Evolutionary conservation across 768 basidiomycete species (phyloP), one percentile per base, ranked within the genome.

Genomic region (Pleurotus giganteus): DNA sequence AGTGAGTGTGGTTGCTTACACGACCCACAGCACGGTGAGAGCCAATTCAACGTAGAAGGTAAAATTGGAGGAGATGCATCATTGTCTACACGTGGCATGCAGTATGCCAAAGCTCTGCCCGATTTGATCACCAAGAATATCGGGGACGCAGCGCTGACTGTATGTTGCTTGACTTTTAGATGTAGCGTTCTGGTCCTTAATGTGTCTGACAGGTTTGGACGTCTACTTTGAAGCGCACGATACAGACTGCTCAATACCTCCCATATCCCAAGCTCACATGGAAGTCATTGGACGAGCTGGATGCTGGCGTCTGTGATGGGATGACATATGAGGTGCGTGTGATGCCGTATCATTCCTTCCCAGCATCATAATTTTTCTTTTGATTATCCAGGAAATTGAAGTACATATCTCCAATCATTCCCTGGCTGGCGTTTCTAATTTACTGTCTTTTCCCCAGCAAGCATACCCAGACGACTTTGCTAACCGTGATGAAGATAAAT

Each of bases 291-390:
- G 97, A 99, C 63, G 97, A 99, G 70, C 78, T 99, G 23, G 97
- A 99, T 68, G 97, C 97, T 6, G 97, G 97, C 23, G 97, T 99
- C 29, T 99, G 97, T 65, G 97, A 99, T 70, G 97, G 89, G 13
- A 98, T 99, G 97, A 98, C 97, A 3, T 99, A 99, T 62, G 88
- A 93, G 65, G 75, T 73, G 62, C 26, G 44, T 23, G 4, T 37
- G 19, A 17, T 6, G 5, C 3, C 19, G 1, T 24, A 63, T 23
- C 36, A 17, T 11, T 7, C 4, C 49, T n/a, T 27, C n/a, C 12
- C 17, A 43, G 15, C 27, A 43, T n/a, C 9, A 15, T 36, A 31
- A 44, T 21, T 27, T 43, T 45, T 45, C 42, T 28, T 39, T 39
- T n/a, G 47, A 11, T 54, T 47, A 43, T 47, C 15, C 44, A 77